Base-by-base conservation (phyloP, 163 green algal genomes). In the Scenedesmus sp. region DNA sequence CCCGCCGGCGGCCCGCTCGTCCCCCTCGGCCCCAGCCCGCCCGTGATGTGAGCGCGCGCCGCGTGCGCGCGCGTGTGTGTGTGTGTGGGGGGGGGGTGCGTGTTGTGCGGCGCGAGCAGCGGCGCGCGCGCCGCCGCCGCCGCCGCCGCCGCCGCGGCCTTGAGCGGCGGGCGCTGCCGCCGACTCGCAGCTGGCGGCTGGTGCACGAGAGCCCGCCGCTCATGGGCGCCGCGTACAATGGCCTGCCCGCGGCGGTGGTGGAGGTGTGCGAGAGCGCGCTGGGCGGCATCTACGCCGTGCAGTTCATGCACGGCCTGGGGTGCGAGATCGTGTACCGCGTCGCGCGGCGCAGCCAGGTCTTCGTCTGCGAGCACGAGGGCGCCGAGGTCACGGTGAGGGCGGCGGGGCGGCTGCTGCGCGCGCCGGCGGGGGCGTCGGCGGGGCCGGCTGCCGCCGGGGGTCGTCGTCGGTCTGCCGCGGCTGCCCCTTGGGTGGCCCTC, bases 211-310 rank as follows among this genome's bases (percentile, higher is more conserved):
- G 29, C 1, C 3, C 42, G 22, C 62, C 74, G 1, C 50, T 81
- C 24, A 28, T 15, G 29, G 74, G 74, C 50, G 47, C 28, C 9
- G 29, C 36, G 15, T 81, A 67, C 34, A 67, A 56, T 15, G 45
- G 29, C 24, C 50, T 81, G 62, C 74, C 74, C n/a, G 74, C 74
- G 6, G 29, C 62, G 17, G 74, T 81, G 24, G 34, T 67, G 44
- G 74, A 81, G 64, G 62, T 81, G 22, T 34, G 50, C 17, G 74
- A 81, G 44, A 42, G 33, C 1, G 29, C 17, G 4, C 60, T 81
- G 10, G 26, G 20, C 9, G 51, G 53, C 26, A 51, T 60, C 17
- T 70, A 80, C 60, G 31, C n/a, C 2, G 50, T 74, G 7, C 50
- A 64, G 34, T 75, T 81, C 24, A 50, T 81, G 34, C 11, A 29